Percentiles rank a stretch among this genome's conserved stretches.
Evolutionary conservation across 768 basidiomycete genomes (phyloP).

Genomic region (Termitomyces sp.): DNA sequence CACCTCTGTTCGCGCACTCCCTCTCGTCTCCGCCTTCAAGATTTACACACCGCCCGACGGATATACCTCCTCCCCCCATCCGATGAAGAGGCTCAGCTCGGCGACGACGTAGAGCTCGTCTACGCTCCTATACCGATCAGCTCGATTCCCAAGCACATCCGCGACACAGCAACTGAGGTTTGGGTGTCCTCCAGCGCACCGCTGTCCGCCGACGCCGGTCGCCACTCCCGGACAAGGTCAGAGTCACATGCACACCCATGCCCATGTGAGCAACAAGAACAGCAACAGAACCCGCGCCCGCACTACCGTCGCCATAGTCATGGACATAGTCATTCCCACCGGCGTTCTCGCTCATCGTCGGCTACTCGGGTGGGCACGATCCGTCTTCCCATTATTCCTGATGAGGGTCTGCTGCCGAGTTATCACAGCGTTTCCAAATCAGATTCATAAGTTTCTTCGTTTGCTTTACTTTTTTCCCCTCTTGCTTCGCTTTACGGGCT

Average conservation of each 20-base stretch:
- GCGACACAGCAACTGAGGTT: conserved; percentile 60
- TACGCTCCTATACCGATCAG: conserved; percentile 69
- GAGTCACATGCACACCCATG: conserved; percentile 18
- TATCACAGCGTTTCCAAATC: conserved; percentile 23
- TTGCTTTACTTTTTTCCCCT: neutral
- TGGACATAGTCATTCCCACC: conserved; percentile 21
- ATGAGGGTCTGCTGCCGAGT: conserved; percentile 43
- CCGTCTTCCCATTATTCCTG: conserved; percentile 41
- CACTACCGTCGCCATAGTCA: conserved; percentile 32
- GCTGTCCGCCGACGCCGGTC: conserved; percentile 11
- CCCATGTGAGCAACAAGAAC: conserved; percentile 22
- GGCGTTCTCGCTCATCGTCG: conserved; percentile 23
- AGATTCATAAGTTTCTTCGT: conserved; percentile 4
- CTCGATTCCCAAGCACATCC: conserved; percentile 50
- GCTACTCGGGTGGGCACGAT: conserved; percentile 37
- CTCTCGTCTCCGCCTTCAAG: conserved; percentile 18
- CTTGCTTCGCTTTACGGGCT: neutral
- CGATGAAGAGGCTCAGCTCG: conserved; percentile 13
- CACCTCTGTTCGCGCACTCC: conserved; percentile 21
- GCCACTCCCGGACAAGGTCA: conserved; percentile 21
- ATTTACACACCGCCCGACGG: conserved; percentile 43
- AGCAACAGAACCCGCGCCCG: conserved; percentile 19
- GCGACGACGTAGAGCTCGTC: conserved; percentile 40
- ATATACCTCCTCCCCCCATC: conserved; percentile 59
- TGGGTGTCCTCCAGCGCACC: conserved; percentile 50